Evolutionary conservation across 176 grass and related monocot species (phyloP).

Genomic region (Oryza coarctata): DNA sequence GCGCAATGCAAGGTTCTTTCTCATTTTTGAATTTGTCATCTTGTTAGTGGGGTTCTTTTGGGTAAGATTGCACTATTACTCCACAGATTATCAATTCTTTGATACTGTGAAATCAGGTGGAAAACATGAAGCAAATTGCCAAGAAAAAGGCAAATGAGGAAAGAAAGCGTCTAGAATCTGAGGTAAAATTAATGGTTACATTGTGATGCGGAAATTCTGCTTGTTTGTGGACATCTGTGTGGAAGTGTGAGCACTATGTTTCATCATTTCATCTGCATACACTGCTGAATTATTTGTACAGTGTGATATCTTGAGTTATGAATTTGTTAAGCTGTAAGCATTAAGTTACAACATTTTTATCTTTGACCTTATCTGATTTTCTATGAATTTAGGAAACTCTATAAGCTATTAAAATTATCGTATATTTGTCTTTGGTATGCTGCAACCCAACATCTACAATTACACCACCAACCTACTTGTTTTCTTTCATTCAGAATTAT

Average conservation of each 20-base stretch:
- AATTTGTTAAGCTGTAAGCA: not conserved
- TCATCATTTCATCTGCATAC: not conserved
- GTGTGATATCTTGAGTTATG: conserved; percentile 1
- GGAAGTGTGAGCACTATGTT: not conserved
- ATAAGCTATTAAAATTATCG: not conserved
- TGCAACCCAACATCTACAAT: not conserved
- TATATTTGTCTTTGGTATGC: not conserved
- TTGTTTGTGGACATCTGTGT: not conserved
- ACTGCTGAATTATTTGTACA: not conserved
- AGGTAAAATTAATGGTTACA: conserved; percentile 46
- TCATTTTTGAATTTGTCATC: conserved; percentile 24
- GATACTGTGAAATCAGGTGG: conserved; percentile 53
- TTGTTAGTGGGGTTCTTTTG: conserved; percentile 4
- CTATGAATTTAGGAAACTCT: not conserved
- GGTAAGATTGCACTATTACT: not conserved
- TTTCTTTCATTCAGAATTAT: not conserved
- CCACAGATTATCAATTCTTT: conserved; percentile 1
- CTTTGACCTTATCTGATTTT: not conserved
- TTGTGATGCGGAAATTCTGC: not conserved
- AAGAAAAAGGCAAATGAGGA: conserved; percentile 89
- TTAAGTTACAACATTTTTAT: not conserved
- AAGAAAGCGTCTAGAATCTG: conserved; percentile 78
- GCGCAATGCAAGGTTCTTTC: conserved; percentile 62
- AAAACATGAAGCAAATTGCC: conserved; percentile 91
- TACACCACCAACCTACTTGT: conserved; percentile 1